phyloP scores from a whole-genome alignment of 495 filamentous ascomycete species.

The Lineolata rhizophorae region DNA sequence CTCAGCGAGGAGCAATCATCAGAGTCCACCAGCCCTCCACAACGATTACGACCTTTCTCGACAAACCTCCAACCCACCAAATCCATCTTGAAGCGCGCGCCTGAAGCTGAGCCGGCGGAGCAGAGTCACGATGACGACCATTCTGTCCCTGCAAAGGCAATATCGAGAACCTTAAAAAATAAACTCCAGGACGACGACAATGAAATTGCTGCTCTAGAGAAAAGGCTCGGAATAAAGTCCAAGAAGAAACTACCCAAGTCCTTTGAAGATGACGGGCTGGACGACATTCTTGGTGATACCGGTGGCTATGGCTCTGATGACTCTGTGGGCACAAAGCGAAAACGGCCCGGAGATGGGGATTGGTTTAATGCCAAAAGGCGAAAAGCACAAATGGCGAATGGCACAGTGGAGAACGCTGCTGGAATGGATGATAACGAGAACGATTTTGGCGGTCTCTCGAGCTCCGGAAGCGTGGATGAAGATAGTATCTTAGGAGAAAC shows the following conservation, averaged over 20 bases:
- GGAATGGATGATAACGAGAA: background rate
- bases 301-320: conserved; percentile 23
- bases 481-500: no score
- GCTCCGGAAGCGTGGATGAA: conserved; percentile 13
- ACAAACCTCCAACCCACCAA: no score
- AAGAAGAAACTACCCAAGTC: conserved; percentile 52
- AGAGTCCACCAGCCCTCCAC: no score
- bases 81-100: conserved; percentile 24
- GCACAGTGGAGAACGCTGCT: conserved; percentile 20
- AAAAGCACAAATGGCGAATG: conserved; percentile 35
- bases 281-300: conserved; percentile 48
- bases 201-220: conserved; percentile 75
- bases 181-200: conserved; percentile 56
- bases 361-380: conserved; percentile 40
- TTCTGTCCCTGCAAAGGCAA: no score
- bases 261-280: conserved; percentile 71
- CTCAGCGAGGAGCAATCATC: no score
- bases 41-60: no score
- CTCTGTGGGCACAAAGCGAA: conserved; percentile 23
- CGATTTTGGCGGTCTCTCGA: conserved; percentile 2
- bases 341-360: conserved; percentile 27
- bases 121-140: no score
- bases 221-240: conserved; percentile 65
- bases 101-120: conserved; percentile 5
- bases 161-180: conserved; percentile 21